These are phyloP conservation scores for Lachnellula cervina DNA, from an alignment of 2,329 filamentous ascomycete genomes.

Conservation along the genomic window DNA sequence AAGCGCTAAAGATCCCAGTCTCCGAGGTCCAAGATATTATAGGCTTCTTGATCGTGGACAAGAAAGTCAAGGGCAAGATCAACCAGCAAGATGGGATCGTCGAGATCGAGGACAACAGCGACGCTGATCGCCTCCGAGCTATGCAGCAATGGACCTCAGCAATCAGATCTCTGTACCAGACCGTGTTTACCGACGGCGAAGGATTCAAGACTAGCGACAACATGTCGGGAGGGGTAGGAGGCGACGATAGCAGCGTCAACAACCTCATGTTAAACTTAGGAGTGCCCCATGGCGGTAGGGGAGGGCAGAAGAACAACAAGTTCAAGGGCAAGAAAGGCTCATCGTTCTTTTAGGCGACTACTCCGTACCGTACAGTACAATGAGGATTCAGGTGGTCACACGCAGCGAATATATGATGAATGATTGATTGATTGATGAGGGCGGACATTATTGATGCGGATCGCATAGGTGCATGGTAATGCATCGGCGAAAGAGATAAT, in stretches of 20 bases:
- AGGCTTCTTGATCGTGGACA: conserved; percentile 88
- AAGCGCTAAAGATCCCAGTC: conserved; percentile 78
- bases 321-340: conserved; percentile 7
- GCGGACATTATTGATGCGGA: neutral
- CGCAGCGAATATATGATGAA: conserved; percentile 9
- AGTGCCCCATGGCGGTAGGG: neutral
- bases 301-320: neutral
- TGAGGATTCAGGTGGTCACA: conserved; percentile 8
- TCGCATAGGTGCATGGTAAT: conserved; percentile 11
- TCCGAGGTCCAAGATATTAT: conserved; percentile 91
- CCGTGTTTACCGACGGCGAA: conserved; percentile 73
- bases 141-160: conserved; percentile 69
- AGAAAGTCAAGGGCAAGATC: conserved; percentile 80
- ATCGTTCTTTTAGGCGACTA: neutral
- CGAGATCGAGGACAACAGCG: conserved; percentile 68
- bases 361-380: neutral
- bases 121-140: conserved; percentile 68
- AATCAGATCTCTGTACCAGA: conserved; percentile 62
- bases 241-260: conserved; percentile 13
- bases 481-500: conserved; percentile 3
- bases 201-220: conserved; percentile 47
- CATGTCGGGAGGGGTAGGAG: neutral
- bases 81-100: conserved; percentile 84
- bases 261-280: neutral
- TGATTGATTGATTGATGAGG: conserved; percentile 4